phyloP scores from a whole-genome alignment of 2,329 filamentous ascomycete genomes.

The Trichoderma sp. region DNA sequence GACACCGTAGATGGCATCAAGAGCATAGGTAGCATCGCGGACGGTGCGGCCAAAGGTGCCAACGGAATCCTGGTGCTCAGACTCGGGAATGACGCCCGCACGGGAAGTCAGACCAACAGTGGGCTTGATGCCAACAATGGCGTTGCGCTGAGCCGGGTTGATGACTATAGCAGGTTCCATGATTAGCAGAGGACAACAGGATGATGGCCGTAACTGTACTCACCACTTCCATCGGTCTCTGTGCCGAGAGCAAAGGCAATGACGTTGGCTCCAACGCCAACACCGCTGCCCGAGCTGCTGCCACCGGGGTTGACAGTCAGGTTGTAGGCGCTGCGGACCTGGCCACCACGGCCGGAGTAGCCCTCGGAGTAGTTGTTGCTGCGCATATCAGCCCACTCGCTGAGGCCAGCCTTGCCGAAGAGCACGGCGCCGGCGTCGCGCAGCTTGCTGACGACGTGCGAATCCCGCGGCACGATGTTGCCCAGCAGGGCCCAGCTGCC shows the following conservation, averaged over 20 bases:
- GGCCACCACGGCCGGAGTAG: conserved; percentile 65
- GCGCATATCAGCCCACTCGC: conserved; percentile 75
- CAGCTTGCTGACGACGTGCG: conserved; percentile 61
- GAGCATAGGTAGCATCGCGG: conserved; percentile 64
- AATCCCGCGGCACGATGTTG: conserved; percentile 67
- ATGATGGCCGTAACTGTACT: conserved; percentile 27
- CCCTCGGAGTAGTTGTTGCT: conserved; percentile 68
- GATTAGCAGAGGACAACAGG: not conserved
- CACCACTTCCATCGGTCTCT: conserved; percentile 69
- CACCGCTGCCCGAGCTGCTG: conserved; percentile 66
- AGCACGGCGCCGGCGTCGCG: conserved; percentile 68
- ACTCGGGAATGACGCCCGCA: conserved; percentile 65
- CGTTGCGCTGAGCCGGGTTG: conserved; percentile 69
- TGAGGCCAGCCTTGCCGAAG: conserved; percentile 69
- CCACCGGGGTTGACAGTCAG: conserved; percentile 68
- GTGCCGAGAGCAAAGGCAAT: conserved; percentile 69
- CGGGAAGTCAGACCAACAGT: conserved; percentile 73
- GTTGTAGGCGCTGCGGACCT: conserved; percentile 68
- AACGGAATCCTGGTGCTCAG: conserved; percentile 67
- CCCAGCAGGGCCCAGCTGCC: conserved; percentile 69
- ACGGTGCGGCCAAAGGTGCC: conserved; percentile 69
- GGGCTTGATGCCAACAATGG: conserved; percentile 72
- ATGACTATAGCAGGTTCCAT: conserved; percentile 53
- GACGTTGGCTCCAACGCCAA: conserved; percentile 64
- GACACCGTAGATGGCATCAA: conserved; percentile 68